Base-by-base conservation (phyloP, 805 yeast genomes). In the Debaryomyces tyrocola region DNA sequence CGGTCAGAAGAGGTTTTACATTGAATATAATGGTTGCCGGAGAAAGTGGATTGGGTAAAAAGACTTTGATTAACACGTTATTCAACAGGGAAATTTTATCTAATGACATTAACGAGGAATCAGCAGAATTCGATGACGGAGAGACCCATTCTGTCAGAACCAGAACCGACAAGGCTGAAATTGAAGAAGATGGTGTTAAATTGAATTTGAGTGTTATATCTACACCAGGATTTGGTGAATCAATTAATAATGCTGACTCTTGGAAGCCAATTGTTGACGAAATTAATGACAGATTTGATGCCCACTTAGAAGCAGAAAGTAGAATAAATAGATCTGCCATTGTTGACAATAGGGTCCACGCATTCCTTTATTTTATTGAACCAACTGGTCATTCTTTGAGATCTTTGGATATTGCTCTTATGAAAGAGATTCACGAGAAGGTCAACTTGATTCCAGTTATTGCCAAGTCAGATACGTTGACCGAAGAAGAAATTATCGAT, bases 351-450 rank as follows among this genome's bases (percentile, higher is more conserved):
- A 84, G 99, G 62, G 81, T 94, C 49, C 99, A 94, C 67, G 98
- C 97, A 29, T 83, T 90, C 64, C 72, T 94, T 52, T 94, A 91
- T 70, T 92, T 94, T 59, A 87, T 94, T 60, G 97, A 92, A 70
- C 99, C 99, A 56, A 91, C 97, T 20, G 98, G 97, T 50, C 99
- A 94, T 70, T 82, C 88, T 37, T 78, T 94, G 65, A 87, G 85
- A 64, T 84, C 97, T 15, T 77, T 94, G 59, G 99, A 94, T 67
- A 83, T 94, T 56, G 84, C 80, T 54, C 87, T 91, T 57, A 88
- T 94, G 89, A 84, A 85, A 63, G 82, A 83, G 63, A 82, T 94
- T 52, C 96, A 90, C 72, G 84, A 85, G 62, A 90, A 90, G 67
- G 97, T 91, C 51, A 94, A 94, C 66, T 78, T 94, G 67, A 88